phyloP scores from a whole-genome alignment of 2,329 filamentous ascomycete species.

The Colletotrichum melonis region DNA sequence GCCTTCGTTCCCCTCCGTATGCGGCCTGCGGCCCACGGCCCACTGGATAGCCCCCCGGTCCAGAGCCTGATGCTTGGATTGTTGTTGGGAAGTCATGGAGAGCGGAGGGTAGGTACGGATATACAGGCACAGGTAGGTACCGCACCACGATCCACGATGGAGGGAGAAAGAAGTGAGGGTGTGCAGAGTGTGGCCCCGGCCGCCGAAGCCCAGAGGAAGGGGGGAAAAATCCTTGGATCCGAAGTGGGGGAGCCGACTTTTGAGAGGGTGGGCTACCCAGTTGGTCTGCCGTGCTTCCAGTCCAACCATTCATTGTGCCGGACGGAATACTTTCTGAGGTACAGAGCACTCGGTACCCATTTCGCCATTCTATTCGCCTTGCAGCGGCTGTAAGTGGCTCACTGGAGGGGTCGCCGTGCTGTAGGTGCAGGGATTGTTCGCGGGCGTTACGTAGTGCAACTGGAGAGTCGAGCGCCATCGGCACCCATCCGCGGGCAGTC shows the following conservation, averaged over 20 bases:
- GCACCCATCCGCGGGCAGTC: neutral
- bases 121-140: neutral
- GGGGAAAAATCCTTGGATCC: slow-evolving; percentile 24
- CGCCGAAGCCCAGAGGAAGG: slow-evolving; percentile 2
- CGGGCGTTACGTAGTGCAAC: slow-evolving; percentile 29
- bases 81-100: neutral
- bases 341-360: neutral
- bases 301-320: neutral
- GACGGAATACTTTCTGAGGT: too few species aligned
- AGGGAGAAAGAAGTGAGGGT: neutral
- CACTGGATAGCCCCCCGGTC: neutral
- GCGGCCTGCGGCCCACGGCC: neutral
- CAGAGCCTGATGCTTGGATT: neutral
- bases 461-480: slow-evolving; percentile 16
- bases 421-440: slow-evolving; percentile 1
- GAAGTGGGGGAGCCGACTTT: slow-evolving; percentile 19
- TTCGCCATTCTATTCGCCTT: slow-evolving; percentile 6
- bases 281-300: slow-evolving; percentile 7
- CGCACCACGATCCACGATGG: neutral
- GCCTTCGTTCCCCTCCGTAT: neutral
- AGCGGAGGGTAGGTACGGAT: too few species aligned
- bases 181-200: slow-evolving; percentile 21
- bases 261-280: slow-evolving; percentile 13
- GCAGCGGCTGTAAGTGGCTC: slow-evolving; percentile 24
- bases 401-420: neutral